phyloP scores from a whole-genome alignment of 371 early-diverging fungal genomes.

The Enteropsectra breve region DNA sequence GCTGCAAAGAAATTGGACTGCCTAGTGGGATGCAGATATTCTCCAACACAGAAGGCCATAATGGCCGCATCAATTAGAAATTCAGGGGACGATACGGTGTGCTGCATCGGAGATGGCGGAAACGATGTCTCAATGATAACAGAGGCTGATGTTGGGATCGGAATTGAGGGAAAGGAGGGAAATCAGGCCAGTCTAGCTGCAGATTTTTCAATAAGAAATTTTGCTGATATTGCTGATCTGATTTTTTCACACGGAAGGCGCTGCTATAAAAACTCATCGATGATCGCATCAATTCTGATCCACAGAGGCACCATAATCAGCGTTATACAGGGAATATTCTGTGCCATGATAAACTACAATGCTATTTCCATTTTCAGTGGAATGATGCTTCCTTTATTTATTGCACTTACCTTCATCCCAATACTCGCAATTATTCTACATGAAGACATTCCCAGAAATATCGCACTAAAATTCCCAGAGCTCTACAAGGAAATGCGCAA shows the following conservation, averaged over 20 bases:
- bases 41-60: constrained; percentile 96
- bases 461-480: constrained; percentile 83
- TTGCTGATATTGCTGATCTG: constrained; percentile 72
- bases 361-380: constrained; percentile 90
- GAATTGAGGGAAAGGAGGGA: constrained; percentile 95
- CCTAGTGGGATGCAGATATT: constrained; percentile 86
- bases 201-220: constrained; percentile 84
- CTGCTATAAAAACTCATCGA: constrained; percentile 83
- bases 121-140: constrained; percentile 98
- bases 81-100: constrained; percentile 67
- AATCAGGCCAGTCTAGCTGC: constrained; percentile 89
- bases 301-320: constrained; percentile 92
- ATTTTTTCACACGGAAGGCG: constrained; percentile 92
- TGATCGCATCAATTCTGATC: constrained; percentile 89
- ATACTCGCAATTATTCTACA: constrained; percentile 84
- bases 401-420: constrained; percentile 87
- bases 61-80: constrained; percentile 74
- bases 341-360: constrained; percentile 86
- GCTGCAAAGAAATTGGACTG: constrained; percentile 69
- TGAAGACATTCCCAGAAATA: constrained; percentile 76
- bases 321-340: constrained; percentile 94
- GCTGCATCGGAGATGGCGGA: constrained; percentile 94
- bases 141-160: constrained; percentile 89
- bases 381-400: constrained; percentile 68
- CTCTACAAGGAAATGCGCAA: constrained; percentile 86